A percentile compares a stretch with the other conserved stretches of the same genome.
Evolutionary conservation across 441 rosid species (phyloP).

Genomic region (Pelargonium cotyledonis): DNA sequence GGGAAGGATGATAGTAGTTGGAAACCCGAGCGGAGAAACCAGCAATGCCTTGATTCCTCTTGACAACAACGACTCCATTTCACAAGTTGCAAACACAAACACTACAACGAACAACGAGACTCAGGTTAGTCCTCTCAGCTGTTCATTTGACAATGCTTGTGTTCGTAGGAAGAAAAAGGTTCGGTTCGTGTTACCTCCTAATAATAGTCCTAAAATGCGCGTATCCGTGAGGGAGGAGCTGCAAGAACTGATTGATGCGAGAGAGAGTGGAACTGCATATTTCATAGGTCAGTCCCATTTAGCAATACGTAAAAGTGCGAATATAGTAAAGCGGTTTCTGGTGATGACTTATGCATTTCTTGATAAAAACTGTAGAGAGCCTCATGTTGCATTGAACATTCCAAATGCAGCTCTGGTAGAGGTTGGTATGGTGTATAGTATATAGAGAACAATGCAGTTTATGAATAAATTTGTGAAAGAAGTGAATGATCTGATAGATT

Average conservation of each 20-base stretch:
- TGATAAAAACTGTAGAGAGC: conserved; percentile 43
- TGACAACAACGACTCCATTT: conserved; percentile 11
- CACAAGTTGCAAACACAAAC: conserved; percentile 1
- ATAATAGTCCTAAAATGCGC: conserved; percentile 25
- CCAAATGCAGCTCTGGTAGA: conserved; percentile 61
- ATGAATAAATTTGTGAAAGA: background rate
- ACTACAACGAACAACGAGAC: conserved; percentile 6
- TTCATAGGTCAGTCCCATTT: conserved; percentile 52
- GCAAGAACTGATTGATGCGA: conserved; percentile 39
- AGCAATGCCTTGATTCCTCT: conserved; percentile 33
- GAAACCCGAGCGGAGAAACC: conserved; percentile 21
- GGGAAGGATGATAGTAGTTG: conserved; percentile 39
- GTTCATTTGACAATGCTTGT: background rate
- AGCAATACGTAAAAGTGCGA: conserved; percentile 29
- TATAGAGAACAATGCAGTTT: conserved; percentile 21
- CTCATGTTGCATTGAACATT: conserved; percentile 45
- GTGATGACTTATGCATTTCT: conserved; percentile 35
- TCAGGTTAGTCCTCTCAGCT: background rate
- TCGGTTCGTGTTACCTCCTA: conserved; percentile 33
- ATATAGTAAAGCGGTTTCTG: conserved; percentile 38
- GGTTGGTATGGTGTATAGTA: conserved; percentile 44
- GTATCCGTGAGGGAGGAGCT: conserved; percentile 34
- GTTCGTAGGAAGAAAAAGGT: conserved; percentile 38
- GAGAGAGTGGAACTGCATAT: conserved; percentile 61
- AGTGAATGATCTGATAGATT: background rate